Evolutionary conservation across 2,329 filamentous ascomycete genomes (phyloP), one percentile per base, ranked within the genome.

Genomic region (Rutstroemia sydowiana): DNA sequence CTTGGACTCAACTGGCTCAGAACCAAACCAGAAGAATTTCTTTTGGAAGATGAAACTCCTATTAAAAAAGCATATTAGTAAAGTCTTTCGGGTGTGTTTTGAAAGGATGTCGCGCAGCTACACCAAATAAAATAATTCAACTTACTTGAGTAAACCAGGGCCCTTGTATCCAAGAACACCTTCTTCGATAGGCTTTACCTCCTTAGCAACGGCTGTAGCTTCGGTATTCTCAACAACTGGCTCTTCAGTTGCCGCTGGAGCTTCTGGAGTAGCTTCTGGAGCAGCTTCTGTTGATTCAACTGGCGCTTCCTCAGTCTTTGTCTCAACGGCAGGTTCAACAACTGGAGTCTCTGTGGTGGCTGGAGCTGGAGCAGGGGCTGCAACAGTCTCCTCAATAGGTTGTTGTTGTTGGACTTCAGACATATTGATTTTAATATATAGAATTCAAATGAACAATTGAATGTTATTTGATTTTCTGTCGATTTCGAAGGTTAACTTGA

Each of bases 161-260:
- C 81, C 86, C 82, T 96, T 95, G 85, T 95, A 88, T 70, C 87
- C 87, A 49, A 97, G 81, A 62, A 82, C 75, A 57, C 91, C 92
- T 72, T 95, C 90, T 55, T 70, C 66, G 37, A 64, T 59, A 42
- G 66, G 85, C 73, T 84, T 63, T 16, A 57, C 55, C 43, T 61
- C 59, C 47, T 61, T 83, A 48, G 74, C 71, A 63, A 73, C 72
- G 63, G 67, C 60, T 58, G 67, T 58, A 56, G 89, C 90, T 71
- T 92, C 89, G 52, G 68, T 63, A 20, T 58, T 56, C 54, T 68
- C 66, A 32, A 63, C 56, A 32, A 64, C 34, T 28, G 51, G 45
- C 10, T 48, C 43, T 45, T 63, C 62, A 37, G 64, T 63, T 43
- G 72, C 68, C 47, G 73, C 69, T 30, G 70, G n/a, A n/a, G n/a